These are phyloP conservation scores for Macrolepiota dolichaula DNA, from an alignment of 768 basidiomycete genomes.

Conservation along the genomic window DNA sequence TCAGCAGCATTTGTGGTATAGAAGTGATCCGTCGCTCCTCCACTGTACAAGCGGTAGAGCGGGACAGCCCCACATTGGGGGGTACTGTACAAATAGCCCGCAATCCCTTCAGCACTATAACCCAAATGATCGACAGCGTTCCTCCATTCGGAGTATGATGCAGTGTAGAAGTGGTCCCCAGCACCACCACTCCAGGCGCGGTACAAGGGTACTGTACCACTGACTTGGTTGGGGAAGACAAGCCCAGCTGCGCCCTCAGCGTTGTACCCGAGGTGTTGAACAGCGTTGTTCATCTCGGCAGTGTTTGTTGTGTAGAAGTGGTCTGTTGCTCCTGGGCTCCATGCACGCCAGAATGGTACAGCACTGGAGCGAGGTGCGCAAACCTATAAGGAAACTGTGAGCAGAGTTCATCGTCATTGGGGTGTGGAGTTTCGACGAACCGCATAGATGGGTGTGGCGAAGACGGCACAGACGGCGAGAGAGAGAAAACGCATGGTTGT, in stretches of 20 bases:
- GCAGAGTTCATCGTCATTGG: background rate
- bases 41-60: background rate
- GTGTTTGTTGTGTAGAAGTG: background rate
- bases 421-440: background rate
- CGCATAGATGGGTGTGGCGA: background rate
- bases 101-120: background rate
- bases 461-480: background rate
- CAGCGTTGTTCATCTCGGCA: background rate
- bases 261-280: background rate
- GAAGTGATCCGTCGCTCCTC: background rate
- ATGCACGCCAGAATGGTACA: background rate
- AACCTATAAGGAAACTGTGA: background rate
- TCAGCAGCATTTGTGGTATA: background rate
- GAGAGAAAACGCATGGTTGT: no score
- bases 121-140: background rate
- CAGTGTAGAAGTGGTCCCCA: background rate
- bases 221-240: background rate
- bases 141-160: background rate
- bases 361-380: background rate
- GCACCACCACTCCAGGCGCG: background rate
- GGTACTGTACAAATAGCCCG: background rate
- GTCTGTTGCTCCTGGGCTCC: background rate
- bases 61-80: background rate
- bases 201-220: background rate
- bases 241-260: background rate